phyloP scores from a whole-genome alignment of 2,329 filamentous ascomycete genomes.

The Fusarium foetens region DNA sequence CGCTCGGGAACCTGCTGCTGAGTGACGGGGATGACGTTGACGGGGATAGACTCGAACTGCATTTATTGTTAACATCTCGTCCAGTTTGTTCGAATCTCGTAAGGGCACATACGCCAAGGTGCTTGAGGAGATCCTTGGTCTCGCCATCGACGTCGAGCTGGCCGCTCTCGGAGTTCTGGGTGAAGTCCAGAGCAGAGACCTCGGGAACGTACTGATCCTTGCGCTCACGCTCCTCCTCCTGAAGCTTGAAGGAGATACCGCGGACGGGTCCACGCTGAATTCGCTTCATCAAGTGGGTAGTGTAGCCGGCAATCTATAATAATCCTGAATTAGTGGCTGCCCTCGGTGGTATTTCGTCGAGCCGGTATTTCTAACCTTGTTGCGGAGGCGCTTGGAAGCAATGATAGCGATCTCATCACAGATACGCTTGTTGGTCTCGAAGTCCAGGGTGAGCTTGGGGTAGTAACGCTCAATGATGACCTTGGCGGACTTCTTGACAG shows the following conservation, averaged over 20 bases:
- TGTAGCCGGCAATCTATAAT: slow-evolving; percentile 94
- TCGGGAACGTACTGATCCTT: slow-evolving; percentile 99
- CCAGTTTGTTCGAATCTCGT: not conserved
- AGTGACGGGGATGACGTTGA: slow-evolving; percentile 91
- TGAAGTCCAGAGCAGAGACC: slow-evolving; percentile 98
- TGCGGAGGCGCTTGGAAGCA: slow-evolving; percentile 97
- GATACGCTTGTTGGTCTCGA: slow-evolving; percentile 99
- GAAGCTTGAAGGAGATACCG: slow-evolving; percentile 99
- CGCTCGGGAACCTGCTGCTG: slow-evolving; percentile 90
- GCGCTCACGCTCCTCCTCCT: slow-evolving; percentile 99
- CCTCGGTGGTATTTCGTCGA: not conserved
- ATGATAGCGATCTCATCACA: slow-evolving; percentile 99
- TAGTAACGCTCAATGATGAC: slow-evolving; percentile 99
- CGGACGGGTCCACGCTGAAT: slow-evolving; percentile 99
- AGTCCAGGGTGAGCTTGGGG: slow-evolving; percentile 98
- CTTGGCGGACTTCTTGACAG: slow-evolving; percentile 87
- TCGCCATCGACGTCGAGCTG: slow-evolving; percentile 95
- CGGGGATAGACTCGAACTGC: slow-evolving; percentile 96
- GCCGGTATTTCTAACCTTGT: slow-evolving; percentile 77
- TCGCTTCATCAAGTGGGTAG: slow-evolving; percentile 99
- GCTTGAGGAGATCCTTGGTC: slow-evolving; percentile 99
- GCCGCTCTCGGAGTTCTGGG: slow-evolving; percentile 91
- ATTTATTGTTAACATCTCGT: slow-evolving; percentile 43
- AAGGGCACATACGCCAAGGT: slow-evolving; percentile 84
- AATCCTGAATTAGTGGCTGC: slow-evolving; percentile 32